Base-by-base conservation (phyloP, 192 early-diverging fungal species). In the Gryganskiella cystojenkinii region DNA sequence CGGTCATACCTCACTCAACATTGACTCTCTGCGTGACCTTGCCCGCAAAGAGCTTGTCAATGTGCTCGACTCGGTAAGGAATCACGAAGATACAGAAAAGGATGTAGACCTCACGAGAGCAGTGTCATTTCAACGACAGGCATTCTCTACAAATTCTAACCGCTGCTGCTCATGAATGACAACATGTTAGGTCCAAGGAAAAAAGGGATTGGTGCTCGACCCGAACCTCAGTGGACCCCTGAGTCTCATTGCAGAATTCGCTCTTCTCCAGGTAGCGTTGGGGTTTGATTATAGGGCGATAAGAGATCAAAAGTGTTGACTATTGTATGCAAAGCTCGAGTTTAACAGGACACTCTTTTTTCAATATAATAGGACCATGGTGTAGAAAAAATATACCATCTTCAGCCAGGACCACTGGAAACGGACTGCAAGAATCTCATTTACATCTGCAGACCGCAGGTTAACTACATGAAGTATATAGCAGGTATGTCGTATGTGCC, bases 201-300 rank as follows among this genome's bases (percentile, higher is more conserved):
- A 90, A 62, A 98, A 97, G 78, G 92, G 90, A 20, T 79, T 98
- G 20, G 93, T 98, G 17, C 83, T 98, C n/a, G 95, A 98, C 80
- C 87, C 88, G 34, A 84, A 90, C 50, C 80, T 96, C 34, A 92
- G 90, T 50, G 93, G 92, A 34, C 91, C 96, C 54, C 83, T 98
- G 58, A 93, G 93, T 83, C 80, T 91, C 27, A 85, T 98, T 24
- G 93, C 94, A 22, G 96, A 97, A 66, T 95, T 97, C 82, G 86
- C 85, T 22, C 80, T 96, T 25, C 79, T 98, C 17, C 95, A 95
- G 83, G 92, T 88, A n/a, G n/a, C n/a, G n/a, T n/a, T n/a, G n/a
- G n/a, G n/a, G n/a, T n/a, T n/a, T n/a, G n/a, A n/a, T n/a, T n/a
- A n/a, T n/a, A n/a, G n/a, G n/a, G n/a, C n/a, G n/a, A n/a, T n/a